Base-by-base conservation (phyloP, 2,329 filamentous ascomycete genomes). In the Immersiporthe knoxdaviesiana region DNA sequence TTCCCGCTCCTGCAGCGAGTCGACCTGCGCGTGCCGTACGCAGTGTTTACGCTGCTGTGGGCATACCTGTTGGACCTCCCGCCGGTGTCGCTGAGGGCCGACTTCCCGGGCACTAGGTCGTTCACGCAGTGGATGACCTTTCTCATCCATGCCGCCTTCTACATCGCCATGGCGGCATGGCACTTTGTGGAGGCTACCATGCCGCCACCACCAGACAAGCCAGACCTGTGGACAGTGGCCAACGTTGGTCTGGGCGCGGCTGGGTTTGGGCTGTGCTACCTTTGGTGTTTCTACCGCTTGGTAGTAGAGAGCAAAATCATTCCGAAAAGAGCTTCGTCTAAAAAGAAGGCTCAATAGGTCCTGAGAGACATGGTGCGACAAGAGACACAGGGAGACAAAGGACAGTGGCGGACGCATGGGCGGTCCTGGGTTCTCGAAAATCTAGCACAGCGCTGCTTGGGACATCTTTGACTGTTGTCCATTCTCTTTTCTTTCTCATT, bases 221-320 rank as follows among this genome's bases (percentile, higher is more conserved):
- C 96, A 0, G 96, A 99, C 81, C 82, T 99, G 1, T 99, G 95
- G 95, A 90, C 97, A 3, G 94, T 99, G 2, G 86, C 90, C 16
- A 99, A 99, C 76, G 94, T 96, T 11, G 89, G 93, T 24, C 81
- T 98, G 30, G 96, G 96, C 10, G 92, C 92, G 30, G 90, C 88
- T 4, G 96, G 93, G 0, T 99, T 98, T 78, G 87, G 87, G 0
- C 81, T 97, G 44, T 97, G 94, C 79, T 98, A 97, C 78, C 76
- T 96, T 10, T 99, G 96, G 96, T 97, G 94, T 79, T 79, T 96
- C 71, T 91, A 89, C 86, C 91, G 88, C 67, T 77, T 92, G 65
- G 75, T 88, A 2, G 77, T 82, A 24, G 88, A 91, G 74, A 91
- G 89, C 76, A 86, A 87, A 58, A 74, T 88, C 58, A 69, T 87